Conservation (phyloP, 208 protist genomes). For the Leishmania braziliensis region DNA sequence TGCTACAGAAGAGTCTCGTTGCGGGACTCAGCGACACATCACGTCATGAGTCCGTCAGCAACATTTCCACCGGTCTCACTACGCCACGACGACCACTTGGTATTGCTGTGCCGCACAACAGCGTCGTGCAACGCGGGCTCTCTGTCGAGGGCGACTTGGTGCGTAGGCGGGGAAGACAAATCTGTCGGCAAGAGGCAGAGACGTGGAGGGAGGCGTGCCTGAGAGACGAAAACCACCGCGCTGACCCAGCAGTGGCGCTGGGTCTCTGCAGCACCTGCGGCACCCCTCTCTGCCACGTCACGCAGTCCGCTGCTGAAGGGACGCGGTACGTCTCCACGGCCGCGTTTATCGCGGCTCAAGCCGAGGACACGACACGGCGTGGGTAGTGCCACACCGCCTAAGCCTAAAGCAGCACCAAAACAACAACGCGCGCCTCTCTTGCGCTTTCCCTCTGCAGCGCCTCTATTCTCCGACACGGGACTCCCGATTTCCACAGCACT, state of each 20-base stretch:
- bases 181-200: constrained; percentile 18
- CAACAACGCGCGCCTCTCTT: too few species aligned
- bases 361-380: too few species aligned
- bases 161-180: constrained; percentile 19
- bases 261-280: constrained; percentile 55
- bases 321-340: constrained; percentile 30
- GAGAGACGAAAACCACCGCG: constrained; percentile 66
- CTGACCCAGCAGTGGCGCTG: constrained; percentile 43
- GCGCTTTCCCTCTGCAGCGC: too few species aligned
- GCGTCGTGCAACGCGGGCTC: constrained; percentile 39
- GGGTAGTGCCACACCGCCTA: not conserved
- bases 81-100: not conserved
- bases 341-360: constrained; percentile 7
- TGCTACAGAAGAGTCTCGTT: constrained; percentile 30
- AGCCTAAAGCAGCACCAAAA: not conserved
- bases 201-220: constrained; percentile 69
- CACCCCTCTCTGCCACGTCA: constrained; percentile 56
- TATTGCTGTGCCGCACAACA: constrained; percentile 15
- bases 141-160: constrained; percentile 59
- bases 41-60: not conserved
- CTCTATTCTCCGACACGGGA: too few species aligned
- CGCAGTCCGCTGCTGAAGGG: constrained; percentile 14
- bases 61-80: not conserved
- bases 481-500: too few species aligned
- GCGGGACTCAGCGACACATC: not conserved